phyloP scores from a whole-genome alignment of 805 yeast species.

The Starmera quercuum region DNA sequence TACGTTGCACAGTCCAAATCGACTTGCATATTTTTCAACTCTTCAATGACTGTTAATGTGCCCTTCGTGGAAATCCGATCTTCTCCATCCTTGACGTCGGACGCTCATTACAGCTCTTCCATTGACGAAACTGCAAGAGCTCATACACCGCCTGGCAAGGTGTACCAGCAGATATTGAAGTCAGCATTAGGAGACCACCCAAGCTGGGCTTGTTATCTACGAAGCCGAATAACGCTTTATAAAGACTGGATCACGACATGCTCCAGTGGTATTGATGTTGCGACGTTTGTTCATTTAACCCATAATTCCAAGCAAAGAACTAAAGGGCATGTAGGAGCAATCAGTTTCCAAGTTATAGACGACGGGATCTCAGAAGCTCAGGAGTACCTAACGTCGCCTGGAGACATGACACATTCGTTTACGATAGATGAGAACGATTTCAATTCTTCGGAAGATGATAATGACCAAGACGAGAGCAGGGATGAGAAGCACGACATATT shows the following conservation, averaged over 20 bases:
- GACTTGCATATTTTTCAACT: conserved; percentile 10
- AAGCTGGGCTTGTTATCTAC: conserved; percentile 10
- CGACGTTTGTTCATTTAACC: conserved; percentile 10
- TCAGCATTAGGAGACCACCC: conserved; percentile 15
- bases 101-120: neutral
- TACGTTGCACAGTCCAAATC: conserved; percentile 11
- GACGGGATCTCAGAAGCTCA: conserved; percentile 7
- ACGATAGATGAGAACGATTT: conserved; percentile 12
- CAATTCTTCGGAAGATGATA: conserved; percentile 3
- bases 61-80: conserved; percentile 13
- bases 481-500: conserved; percentile 2
- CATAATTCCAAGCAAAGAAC: conserved; percentile 7
- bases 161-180: conserved; percentile 14
- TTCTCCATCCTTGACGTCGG: neutral
- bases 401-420: conserved; percentile 3
- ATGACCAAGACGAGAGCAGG: conserved; percentile 4
- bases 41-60: conserved; percentile 11
- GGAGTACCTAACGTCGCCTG: neutral
- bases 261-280: conserved; percentile 1
- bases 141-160: conserved; percentile 4
- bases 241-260: conserved; percentile 13
- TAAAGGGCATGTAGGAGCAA: conserved; percentile 3
- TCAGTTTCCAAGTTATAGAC: conserved; percentile 5
- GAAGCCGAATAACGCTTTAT: conserved; percentile 15
- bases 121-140: neutral